These are phyloP conservation scores for Heterobasidion annosum DNA, from an alignment of 1,284 basidiomycete species.

Conservation along the genomic window DNA sequence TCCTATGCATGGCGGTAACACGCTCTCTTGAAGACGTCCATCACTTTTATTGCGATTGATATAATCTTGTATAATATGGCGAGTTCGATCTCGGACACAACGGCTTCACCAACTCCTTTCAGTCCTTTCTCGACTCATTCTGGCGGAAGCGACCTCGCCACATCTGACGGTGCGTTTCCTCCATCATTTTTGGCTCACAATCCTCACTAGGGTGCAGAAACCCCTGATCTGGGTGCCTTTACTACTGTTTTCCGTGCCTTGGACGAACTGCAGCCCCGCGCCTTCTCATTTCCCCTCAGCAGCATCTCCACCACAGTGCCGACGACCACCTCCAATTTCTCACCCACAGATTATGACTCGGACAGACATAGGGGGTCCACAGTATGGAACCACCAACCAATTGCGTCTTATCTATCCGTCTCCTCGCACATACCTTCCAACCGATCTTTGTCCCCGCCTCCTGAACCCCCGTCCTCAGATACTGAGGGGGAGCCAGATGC, in stretches of 20 bases:
- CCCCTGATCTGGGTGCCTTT: conserved; percentile 71
- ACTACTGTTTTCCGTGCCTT: conserved; percentile 61
- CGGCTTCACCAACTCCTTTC: conserved; percentile 34
- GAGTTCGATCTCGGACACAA: conserved; percentile 28
- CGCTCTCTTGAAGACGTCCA: neutral
- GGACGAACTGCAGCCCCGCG: conserved; percentile 40
- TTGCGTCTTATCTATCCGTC: conserved; percentile 46
- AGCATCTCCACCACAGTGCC: conserved; percentile 18
- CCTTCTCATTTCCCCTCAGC: conserved; percentile 13
- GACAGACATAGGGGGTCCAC: conserved; percentile 40
- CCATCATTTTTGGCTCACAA: conserved; percentile 5
- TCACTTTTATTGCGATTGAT: neutral
- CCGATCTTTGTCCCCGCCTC: conserved; percentile 15
- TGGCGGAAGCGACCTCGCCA: conserved; percentile 44
- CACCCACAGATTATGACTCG: conserved; percentile 33
- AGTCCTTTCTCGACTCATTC: conserved; percentile 43
- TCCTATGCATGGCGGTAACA: neutral
- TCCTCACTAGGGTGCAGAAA: conserved; percentile 31
- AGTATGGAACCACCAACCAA: conserved; percentile 56
- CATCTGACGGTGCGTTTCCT: conserved; percentile 51
- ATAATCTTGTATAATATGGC: conserved; percentile 15
- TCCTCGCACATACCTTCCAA: conserved; percentile 16
- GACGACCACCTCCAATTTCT: conserved; percentile 21
- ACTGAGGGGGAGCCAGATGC: conserved; percentile 18
- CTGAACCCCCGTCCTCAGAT: conserved; percentile 20